Evolutionary conservation across 148 eudicot genomes (phyloP).

Genomic region (Heliamphora exappendiculata): DNA sequence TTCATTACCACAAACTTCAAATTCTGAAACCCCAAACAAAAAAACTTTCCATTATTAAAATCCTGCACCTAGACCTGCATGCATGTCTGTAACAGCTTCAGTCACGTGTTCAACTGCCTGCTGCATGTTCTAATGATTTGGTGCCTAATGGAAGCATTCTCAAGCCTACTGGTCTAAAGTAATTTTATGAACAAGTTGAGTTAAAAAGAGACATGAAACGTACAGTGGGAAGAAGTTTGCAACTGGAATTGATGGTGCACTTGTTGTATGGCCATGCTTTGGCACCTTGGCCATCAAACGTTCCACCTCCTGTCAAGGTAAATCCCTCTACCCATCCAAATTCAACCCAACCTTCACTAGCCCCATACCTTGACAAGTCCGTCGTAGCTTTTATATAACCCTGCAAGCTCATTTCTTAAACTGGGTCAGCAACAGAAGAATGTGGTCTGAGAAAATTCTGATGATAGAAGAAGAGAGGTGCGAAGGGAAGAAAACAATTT

Average conservation of each 20-base stretch:
- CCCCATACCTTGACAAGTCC: slow-evolving; percentile 27
- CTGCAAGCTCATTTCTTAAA: slow-evolving; percentile 18
- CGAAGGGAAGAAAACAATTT: background rate
- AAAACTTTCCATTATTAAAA: slow-evolving; percentile 4
- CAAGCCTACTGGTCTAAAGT: background rate
- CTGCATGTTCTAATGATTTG: background rate
- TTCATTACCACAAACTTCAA: slow-evolving; percentile 48
- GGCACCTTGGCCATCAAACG: slow-evolving; percentile 49
- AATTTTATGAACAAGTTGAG: background rate
- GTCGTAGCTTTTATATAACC: slow-evolving; percentile 47
- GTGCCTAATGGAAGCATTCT: background rate
- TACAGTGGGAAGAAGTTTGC: slow-evolving; percentile 41
- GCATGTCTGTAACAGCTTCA: background rate
- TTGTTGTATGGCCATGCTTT: slow-evolving; percentile 42
- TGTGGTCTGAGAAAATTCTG: background rate
- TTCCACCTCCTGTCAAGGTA: slow-evolving; percentile 42
- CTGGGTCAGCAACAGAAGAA: background rate
- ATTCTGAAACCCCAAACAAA: slow-evolving; percentile 28
- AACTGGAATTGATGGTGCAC: slow-evolving; percentile 30
- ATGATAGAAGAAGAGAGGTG: background rate
- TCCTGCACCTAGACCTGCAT: too few relatives aligned
- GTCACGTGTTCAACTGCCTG: background rate
- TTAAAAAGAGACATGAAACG: slow-evolving; percentile 8
- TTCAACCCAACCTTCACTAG: slow-evolving; percentile 40
- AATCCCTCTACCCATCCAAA: slow-evolving; percentile 40